Percentiles rank a stretch among this genome's conserved stretches.
Conservation (phyloP, 2,329 filamentous ascomycete species). For the Botrytis deweyae region DNA sequence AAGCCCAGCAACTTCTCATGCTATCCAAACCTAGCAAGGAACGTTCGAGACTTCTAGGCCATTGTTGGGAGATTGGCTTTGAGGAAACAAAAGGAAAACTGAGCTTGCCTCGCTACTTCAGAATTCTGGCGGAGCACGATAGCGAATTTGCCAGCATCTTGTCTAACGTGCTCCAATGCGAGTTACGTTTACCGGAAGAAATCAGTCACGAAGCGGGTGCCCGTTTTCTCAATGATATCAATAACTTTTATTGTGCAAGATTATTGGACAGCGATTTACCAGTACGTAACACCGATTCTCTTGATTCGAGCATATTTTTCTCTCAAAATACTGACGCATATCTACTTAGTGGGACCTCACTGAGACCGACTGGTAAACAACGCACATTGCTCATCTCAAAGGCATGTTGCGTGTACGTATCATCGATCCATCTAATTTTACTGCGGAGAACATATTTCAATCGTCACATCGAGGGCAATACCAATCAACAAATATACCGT, state of each 20-base stretch:
- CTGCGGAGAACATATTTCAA: neutral
- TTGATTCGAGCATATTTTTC: neutral
- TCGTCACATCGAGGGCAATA: neutral
- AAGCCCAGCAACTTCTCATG: neutral
- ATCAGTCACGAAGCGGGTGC: neutral
- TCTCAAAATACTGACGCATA: neutral
- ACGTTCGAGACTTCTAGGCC: neutral
- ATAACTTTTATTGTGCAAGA: neutral
- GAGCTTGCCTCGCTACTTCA: neutral
- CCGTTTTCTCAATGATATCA: rapidly evolving
- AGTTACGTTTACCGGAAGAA: neutral
- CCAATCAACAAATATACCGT: neutral
- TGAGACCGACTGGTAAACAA: neutral
- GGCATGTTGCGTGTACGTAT: neutral
- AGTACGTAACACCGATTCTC: neutral
- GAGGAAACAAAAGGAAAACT: neutral
- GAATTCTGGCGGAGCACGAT: neutral
- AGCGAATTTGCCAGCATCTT: neutral
- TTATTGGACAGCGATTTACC: neutral
- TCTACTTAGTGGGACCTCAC: neutral
- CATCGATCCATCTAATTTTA: too few species aligned
- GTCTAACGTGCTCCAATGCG: neutral
- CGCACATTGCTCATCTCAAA: neutral
- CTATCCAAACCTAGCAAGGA: neutral
- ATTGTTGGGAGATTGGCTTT: neutral